Conservation (phyloP, 768 basidiomycete species). For the Terana coerulea region DNA sequence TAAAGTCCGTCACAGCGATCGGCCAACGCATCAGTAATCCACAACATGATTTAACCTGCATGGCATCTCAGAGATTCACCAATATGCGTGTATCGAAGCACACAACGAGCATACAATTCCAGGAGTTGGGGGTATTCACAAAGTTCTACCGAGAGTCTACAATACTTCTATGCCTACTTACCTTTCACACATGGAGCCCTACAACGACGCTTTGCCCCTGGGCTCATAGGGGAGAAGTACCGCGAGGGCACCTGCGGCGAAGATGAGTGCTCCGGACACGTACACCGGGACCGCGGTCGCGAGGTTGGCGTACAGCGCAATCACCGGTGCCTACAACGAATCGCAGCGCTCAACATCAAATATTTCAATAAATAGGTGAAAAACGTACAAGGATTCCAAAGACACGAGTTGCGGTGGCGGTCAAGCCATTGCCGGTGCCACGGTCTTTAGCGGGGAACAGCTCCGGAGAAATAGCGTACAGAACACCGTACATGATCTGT, state of each 20-base stretch:
- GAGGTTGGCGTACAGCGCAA: constrained; percentile 47
- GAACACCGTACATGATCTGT: constrained; percentile 50
- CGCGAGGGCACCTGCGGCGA: constrained; percentile 45
- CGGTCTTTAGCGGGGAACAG: constrained; percentile 51
- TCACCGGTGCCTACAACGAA: constrained; percentile 38
- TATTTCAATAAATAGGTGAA: background rate
- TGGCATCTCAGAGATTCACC: no score
- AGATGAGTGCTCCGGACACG: constrained; percentile 48
- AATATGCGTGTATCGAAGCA: background rate
- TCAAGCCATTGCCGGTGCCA: constrained; percentile 54
- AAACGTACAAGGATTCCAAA: constrained; percentile 54
- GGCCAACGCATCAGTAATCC: background rate
- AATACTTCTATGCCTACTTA: background rate
- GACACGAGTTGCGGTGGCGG: constrained; percentile 48
- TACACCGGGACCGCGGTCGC: constrained; percentile 50
- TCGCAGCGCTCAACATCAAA: background rate
- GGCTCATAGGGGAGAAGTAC: constrained; percentile 55
- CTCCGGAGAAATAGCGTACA: constrained; percentile 43
- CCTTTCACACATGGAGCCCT: background rate
- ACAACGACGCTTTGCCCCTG: constrained; percentile 50
- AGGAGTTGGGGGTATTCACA: constrained; percentile 3
- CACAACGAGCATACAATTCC: no score
- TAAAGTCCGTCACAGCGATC: background rate
- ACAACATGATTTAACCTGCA: background rate
- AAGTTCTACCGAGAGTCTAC: background rate